Conservation (phyloP, 441 rosid genomes). For the Pelargonium exstipulatum region DNA sequence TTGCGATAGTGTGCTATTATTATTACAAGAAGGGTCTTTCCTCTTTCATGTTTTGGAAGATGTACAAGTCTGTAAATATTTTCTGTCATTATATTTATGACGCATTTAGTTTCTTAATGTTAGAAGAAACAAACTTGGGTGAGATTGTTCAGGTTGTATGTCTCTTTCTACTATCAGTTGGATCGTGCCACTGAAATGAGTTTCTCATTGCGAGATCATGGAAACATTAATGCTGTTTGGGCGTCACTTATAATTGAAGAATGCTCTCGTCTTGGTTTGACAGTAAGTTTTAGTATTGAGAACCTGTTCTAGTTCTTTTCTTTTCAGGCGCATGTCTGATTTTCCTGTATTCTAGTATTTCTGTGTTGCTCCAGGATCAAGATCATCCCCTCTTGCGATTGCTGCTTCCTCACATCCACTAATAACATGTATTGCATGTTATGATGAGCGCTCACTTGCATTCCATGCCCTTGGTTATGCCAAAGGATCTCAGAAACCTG, state of each 20-base stretch:
- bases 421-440: constrained; percentile 71
- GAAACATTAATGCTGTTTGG: constrained; percentile 84
- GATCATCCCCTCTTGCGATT: constrained; percentile 91
- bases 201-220: constrained; percentile 36
- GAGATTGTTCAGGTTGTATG: constrained; percentile 24
- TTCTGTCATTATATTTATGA: neutral
- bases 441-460: constrained; percentile 92
- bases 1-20: neutral
- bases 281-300: constrained; percentile 45
- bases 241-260: constrained; percentile 85
- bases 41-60: neutral
- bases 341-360: constrained; percentile 59
- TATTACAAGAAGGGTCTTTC: neutral
- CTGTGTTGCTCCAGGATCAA: constrained; percentile 96
- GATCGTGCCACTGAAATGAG: constrained; percentile 40
- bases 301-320: constrained; percentile 16
- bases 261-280: constrained; percentile 87
- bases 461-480: constrained; percentile 94
- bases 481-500: constrained; percentile 77
- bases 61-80: neutral
- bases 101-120: neutral
- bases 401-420: constrained; percentile 87
- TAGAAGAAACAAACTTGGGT: constrained; percentile 13
- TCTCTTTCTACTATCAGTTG: constrained; percentile 49
- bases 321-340: constrained; percentile 26